These are phyloP conservation scores for Coniochaeta sp. DNA, from an alignment of 2,329 filamentous ascomycete species.

Conservation along the genomic window DNA sequence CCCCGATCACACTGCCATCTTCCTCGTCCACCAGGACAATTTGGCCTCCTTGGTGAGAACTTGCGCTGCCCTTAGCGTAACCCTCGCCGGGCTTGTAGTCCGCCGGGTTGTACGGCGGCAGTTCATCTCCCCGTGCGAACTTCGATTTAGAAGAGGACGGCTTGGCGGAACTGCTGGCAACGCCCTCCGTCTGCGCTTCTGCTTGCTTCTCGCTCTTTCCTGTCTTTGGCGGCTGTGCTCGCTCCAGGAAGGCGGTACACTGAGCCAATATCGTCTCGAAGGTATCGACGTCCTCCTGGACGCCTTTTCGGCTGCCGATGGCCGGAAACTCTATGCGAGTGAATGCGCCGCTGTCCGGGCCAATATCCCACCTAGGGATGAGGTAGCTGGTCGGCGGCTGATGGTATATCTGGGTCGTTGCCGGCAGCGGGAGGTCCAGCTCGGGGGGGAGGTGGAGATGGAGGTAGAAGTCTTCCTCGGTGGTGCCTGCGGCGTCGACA, in stretches of 20 bases:
- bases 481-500: constrained; percentile 41
- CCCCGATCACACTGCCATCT: constrained; percentile 89
- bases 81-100: constrained; percentile 74
- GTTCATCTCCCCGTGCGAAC: constrained; percentile 27
- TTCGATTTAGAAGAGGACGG: constrained; percentile 10
- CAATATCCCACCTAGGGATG: constrained; percentile 91
- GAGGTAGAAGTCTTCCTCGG: constrained; percentile 91
- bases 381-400: constrained; percentile 89
- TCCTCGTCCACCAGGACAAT: constrained; percentile 95
- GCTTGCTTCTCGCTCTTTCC: constrained; percentile 14
- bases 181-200: constrained; percentile 7
- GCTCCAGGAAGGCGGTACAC: constrained; percentile 90
- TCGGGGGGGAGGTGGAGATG: constrained; percentile 92
- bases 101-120: constrained; percentile 70
- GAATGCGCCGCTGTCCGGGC: constrained; percentile 81
- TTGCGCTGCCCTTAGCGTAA: constrained; percentile 59
- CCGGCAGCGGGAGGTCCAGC: constrained; percentile 85
- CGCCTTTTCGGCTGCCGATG: constrained; percentile 61
- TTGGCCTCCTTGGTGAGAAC: constrained; percentile 56
- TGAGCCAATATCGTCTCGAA: constrained; percentile 98
- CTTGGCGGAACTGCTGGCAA: background rate
- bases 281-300: constrained; percentile 89
- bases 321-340: constrained; percentile 86
- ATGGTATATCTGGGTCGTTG: constrained; percentile 95
- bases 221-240: constrained; percentile 55